Evolutionary conservation across 139 green algal species (phyloP), one percentile per base, ranked within the genome.

Genomic region (Chlamydomonas sphaeroides): DNA sequence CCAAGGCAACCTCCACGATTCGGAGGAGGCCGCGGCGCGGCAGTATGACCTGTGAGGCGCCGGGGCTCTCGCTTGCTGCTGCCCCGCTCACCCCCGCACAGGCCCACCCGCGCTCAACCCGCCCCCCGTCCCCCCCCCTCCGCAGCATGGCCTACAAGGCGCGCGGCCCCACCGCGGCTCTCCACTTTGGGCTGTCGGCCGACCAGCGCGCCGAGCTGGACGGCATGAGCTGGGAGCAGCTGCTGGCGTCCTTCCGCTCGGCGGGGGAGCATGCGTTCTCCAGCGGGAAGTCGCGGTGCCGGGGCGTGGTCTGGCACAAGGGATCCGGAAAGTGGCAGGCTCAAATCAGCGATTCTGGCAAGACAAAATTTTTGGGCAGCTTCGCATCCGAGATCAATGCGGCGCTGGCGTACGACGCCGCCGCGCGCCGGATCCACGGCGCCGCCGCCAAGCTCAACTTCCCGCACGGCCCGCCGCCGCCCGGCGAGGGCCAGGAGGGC

Each of bases 401-500:
- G 7, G 77, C 77, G 14, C 65, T 42, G 10, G 77, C 77, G 11
- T 84, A 84, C 65, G 77, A 84, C 49, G 65, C 48, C 4, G 77
- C 77, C 48, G 77, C 77, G 17, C 49, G n/a, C 48, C 61, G 49
- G 18, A 14, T 68, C 30, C 77, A 75, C 63, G 77, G 77, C 77
- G 41, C 57, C 61, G 33, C 33, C 0, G 77, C 77, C 48, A 67
- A 68, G 45, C 77, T 84, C 6, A 84, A 84, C 49, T 84, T 84
- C 65, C 65, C 76, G 0, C 4, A 39, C 42, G 76, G 14, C 11
- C 11, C 45, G 45, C 45, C 45, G 45, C 45, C 45, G 45, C 45
- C n/a, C n/a, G n/a, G n/a, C n/a, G n/a, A n/a, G n/a, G n/a, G n/a
- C n/a, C n/a, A n/a, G n/a, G n/a, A n/a, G n/a, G n/a, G n/a, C n/a